A percentile compares a stretch with the other conserved stretches of the same genome.
Evolutionary conservation across 352 stramenopile species (phyloP).

Genomic region (Phytophthora hybrid): DNA sequence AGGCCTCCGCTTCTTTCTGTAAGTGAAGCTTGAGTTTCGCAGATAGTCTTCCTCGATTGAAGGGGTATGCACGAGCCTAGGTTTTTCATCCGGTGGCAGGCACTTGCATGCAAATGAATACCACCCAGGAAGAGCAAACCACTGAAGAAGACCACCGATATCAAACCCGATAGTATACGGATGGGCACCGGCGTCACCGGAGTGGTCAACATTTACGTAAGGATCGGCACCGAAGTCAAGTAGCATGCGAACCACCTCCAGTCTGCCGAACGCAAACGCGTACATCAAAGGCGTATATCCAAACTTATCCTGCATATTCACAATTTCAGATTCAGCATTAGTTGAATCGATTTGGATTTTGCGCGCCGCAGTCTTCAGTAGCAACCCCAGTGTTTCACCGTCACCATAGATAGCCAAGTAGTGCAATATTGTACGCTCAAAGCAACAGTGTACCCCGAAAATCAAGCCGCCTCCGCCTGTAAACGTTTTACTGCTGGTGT

Average conservation of each 20-base stretch:
- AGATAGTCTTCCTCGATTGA: conserved; percentile 48
- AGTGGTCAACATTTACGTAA: conserved; percentile 53
- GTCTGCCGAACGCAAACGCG: conserved; percentile 57
- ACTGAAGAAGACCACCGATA: conserved; percentile 54
- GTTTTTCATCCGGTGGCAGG: conserved; percentile 39
- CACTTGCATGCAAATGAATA: conserved; percentile 45
- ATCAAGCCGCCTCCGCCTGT: background rate
- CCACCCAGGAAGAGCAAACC: conserved; percentile 73
- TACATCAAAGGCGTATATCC: conserved; percentile 69
- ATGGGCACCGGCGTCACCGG: conserved; percentile 49
- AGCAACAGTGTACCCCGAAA: conserved; percentile 30
- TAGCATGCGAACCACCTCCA: conserved; percentile 44
- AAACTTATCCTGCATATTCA: conserved; percentile 47
- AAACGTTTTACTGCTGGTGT: background rate
- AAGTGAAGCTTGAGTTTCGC: conserved; percentile 52
- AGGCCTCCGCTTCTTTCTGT: conserved; percentile 29
- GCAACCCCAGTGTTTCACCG: conserved; percentile 33
- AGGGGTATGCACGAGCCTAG: conserved; percentile 27
- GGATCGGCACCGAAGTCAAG: conserved; percentile 45
- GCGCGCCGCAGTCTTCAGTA: conserved; percentile 12
- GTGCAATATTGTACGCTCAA: conserved; percentile 52
- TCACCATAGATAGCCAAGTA: conserved; percentile 60
- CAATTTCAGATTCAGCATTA: conserved; percentile 1
- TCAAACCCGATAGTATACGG: conserved; percentile 59
- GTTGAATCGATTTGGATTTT: background rate